A percentile compares a stretch with the other conserved stretches of the same genome.
phyloP scores from a whole-genome alignment of 768 basidiomycete genomes.

The Tricholoma bakamatsutake region DNA sequence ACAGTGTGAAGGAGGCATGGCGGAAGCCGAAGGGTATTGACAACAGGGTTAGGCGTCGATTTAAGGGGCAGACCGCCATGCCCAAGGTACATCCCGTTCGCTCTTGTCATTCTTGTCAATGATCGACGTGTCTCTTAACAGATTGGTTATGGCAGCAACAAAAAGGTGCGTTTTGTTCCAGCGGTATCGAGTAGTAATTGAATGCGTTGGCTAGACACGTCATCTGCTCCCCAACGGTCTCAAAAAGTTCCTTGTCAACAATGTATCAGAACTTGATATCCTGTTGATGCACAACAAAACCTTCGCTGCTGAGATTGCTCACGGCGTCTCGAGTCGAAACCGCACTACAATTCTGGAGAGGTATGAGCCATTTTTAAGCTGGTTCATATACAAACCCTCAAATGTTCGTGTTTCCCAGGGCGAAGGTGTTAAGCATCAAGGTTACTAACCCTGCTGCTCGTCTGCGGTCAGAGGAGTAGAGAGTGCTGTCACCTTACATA shows the following conservation, averaged over 20 bases:
- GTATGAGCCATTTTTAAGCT: slow-evolving; percentile 30
- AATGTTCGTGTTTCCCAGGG: slow-evolving; percentile 36
- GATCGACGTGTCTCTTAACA: slow-evolving; percentile 20
- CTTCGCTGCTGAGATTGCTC: slow-evolving; percentile 95
- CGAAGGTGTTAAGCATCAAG: slow-evolving; percentile 84
- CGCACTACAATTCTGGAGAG: slow-evolving; percentile 86
- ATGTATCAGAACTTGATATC: slow-evolving; percentile 89
- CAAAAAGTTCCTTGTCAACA: slow-evolving; percentile 94
- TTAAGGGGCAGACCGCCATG: slow-evolving; percentile 96
- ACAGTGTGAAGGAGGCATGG: slow-evolving; percentile 97
- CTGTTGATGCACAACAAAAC: slow-evolving; percentile 97
- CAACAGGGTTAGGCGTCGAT: slow-evolving; percentile 92
- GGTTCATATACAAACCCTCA: neutral
- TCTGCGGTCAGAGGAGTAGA: slow-evolving; percentile 90
- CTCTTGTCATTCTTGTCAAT: neutral
- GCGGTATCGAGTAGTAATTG: neutral
- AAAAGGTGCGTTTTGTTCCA: slow-evolving; percentile 44
- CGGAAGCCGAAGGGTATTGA: slow-evolving; percentile 99
- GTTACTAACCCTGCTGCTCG: slow-evolving; percentile 91
- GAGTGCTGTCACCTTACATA: slow-evolving; percentile 32
- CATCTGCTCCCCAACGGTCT: slow-evolving; percentile 94
- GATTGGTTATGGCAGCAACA: slow-evolving; percentile 91
- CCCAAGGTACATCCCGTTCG: slow-evolving; percentile 61
- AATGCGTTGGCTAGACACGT: slow-evolving; percentile 53
- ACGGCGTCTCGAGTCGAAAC: slow-evolving; percentile 94